Evolutionary conservation across 768 basidiomycete genomes (phyloP), one percentile per base, ranked within the genome.

Genomic region (Podaxis pistillaris): DNA sequence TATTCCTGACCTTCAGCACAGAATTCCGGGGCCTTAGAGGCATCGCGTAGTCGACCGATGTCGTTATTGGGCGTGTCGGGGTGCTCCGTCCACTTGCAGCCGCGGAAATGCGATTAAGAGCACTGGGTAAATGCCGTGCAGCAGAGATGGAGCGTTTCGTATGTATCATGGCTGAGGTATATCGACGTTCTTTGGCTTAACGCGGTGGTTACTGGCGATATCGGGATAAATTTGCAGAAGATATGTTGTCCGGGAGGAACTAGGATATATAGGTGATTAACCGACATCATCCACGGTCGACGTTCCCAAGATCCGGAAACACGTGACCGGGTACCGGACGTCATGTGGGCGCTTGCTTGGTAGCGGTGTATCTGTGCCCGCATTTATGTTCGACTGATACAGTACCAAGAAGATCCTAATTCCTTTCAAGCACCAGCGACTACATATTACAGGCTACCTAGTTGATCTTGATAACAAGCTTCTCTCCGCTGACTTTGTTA

Each of bases 401-500:
- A n/a, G 2, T 46, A 9, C 5, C 33, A 33, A 33, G 2, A 9
- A 33, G 8, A 33, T 33, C 33, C 6, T 17, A 19, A n/a, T 19
- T 19, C 19, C 7, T 8, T 46, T 22, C 15, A 46, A 46, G 19
- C n/a, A 7, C n/a, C 15, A 46, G 17, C 44, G 7, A 22, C 19
- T 3, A 17, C n/a, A 17, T 17, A 41, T 40, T 13, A 24, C 33
- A 46, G 22, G 8, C 9, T 4, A 19, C 24, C 58, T 41, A 63
- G 12, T 44, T 58, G 12, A 81, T 68, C 63, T 78, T 78, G 0
- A 84, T 74, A 1, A 84, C 69, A 1, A 82, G 73, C 61, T 84
- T 85, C 70, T 83, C 80, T 24, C 82, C 82, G 41, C 79, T 82
- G 49, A 83, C 69, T 68, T 79, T 75, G 64, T 82, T 82, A 37